phyloP scores from a whole-genome alignment of 2,329 filamentous ascomycete genomes.

The Talaromyces sp. region DNA sequence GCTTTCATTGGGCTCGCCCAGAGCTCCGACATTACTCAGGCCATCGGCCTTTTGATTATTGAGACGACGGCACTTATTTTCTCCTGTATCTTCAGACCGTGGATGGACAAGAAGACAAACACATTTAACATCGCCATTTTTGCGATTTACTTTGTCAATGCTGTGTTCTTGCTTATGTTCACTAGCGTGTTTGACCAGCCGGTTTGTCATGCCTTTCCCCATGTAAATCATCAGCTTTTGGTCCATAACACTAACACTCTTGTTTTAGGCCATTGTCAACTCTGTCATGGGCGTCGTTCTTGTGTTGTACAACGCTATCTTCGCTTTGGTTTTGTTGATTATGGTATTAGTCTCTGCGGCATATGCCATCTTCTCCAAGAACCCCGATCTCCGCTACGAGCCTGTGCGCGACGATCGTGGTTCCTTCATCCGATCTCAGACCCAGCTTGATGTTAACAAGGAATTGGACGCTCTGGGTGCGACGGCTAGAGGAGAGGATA shows the following conservation, averaged over 20 bases:
- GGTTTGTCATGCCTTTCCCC: slow-evolving; percentile 36
- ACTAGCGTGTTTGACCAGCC: slow-evolving; percentile 81
- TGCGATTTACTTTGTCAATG: slow-evolving; percentile 83
- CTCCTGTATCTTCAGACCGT: slow-evolving; percentile 76
- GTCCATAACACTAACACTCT: not conserved
- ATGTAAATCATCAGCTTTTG: not conserved
- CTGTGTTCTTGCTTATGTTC: slow-evolving; percentile 85
- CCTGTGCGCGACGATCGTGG: slow-evolving; percentile 94
- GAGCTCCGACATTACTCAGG: slow-evolving; percentile 64
- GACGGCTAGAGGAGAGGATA: slow-evolving; percentile 69
- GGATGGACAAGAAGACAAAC: slow-evolving; percentile 99
- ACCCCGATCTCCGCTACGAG: slow-evolving; percentile 90
- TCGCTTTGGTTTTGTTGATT: slow-evolving; percentile 74
- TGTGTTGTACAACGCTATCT: slow-evolving; percentile 80
- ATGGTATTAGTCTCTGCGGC: slow-evolving; percentile 72
- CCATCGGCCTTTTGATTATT: slow-evolving; percentile 76
- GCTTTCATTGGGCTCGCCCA: slow-evolving; percentile 85
- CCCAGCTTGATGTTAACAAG: slow-evolving; percentile 64
- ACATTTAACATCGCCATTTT: slow-evolving; percentile 92
- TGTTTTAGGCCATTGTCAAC: slow-evolving; percentile 61
- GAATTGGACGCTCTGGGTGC: slow-evolving; percentile 86
- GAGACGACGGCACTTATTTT: slow-evolving; percentile 73
- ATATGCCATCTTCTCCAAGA: slow-evolving; percentile 83
- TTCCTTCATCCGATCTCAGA: slow-evolving; percentile 95
- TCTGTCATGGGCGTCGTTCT: slow-evolving; percentile 86